A percentile compares a stretch with the other conserved stretches of the same genome.
phyloP scores from a whole-genome alignment of 108 stramenopile species.

The Stephanodiscus triporus region DNA sequence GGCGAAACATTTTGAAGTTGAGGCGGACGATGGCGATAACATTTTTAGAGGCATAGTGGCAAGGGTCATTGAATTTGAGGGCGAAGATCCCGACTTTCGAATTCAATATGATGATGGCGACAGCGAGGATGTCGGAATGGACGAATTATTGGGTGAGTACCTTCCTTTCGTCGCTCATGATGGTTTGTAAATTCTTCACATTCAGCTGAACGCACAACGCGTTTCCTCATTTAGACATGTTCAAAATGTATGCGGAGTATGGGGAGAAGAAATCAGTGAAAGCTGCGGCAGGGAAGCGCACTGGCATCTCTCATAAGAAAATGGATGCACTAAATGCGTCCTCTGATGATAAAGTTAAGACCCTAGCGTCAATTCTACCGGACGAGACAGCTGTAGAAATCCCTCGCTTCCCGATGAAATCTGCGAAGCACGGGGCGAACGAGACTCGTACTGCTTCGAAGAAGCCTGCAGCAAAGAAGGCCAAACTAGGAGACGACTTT shows the following conservation, averaged over 20 bases:
- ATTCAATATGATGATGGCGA: slow-evolving; percentile 79
- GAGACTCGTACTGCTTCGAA: neutral
- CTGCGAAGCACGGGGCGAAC: slow-evolving; percentile 6
- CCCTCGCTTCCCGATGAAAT: slow-evolving; percentile 10
- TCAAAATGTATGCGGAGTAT: slow-evolving; percentile 41
- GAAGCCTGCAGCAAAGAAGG: slow-evolving; percentile 15
- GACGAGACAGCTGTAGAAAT: neutral
- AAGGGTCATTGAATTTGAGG: slow-evolving; percentile 22
- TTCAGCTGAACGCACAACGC: neutral
- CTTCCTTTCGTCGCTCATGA: neutral
- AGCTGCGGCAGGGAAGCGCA: slow-evolving; percentile 1
- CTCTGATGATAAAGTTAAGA: neutral
- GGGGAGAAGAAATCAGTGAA: slow-evolving; percentile 44
- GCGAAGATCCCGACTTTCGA: slow-evolving; percentile 33
- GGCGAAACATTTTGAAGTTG: slow-evolving; percentile 57
- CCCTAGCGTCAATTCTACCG: neutral
- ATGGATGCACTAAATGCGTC: neutral
- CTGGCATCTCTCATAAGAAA: slow-evolving; percentile 21
- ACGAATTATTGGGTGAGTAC: slow-evolving; percentile 61
- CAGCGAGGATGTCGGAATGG: slow-evolving; percentile 50
- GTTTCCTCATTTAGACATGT: slow-evolving; percentile 28
- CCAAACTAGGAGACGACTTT: slow-evolving; percentile 13
- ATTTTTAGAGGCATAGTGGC: slow-evolving; percentile 58
- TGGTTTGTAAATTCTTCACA: neutral
- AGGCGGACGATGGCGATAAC: slow-evolving; percentile 49